phyloP scores from a whole-genome alignment of 2,329 filamentous ascomycete species.

The Zymoseptoria tritici region DNA sequence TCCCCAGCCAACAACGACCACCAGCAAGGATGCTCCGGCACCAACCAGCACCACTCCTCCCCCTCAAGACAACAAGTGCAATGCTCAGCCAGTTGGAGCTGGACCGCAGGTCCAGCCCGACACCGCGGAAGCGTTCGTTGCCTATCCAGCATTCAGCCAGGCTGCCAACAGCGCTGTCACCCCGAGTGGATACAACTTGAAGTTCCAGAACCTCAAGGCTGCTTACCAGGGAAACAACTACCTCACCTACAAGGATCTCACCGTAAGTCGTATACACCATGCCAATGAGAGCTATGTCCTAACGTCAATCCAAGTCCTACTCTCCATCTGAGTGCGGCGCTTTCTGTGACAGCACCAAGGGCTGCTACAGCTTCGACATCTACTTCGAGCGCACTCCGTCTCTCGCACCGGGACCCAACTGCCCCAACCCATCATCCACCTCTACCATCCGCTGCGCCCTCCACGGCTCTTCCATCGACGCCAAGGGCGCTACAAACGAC shows the following conservation, averaged over 20 bases:
- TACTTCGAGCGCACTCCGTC: conserved; percentile 31
- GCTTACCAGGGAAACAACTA: conserved; percentile 6
- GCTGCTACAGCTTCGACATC: conserved; percentile 31
- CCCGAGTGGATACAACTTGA: conserved; percentile 5
- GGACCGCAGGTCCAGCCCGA: conserved; percentile 6
- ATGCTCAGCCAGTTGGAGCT: not conserved
- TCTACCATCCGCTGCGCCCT: conserved; percentile 36
- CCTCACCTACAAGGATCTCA: conserved; percentile 21
- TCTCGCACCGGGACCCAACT: conserved; percentile 26
- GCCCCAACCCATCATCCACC: conserved; percentile 32
- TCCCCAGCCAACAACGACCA: not conserved
- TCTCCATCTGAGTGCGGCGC: conserved; percentile 25
- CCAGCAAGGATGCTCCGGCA: not conserved
- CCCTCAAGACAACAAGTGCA: not conserved
- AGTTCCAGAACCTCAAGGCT: conserved; percentile 9
- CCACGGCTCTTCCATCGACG: conserved; percentile 30
- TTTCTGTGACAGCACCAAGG: conserved; percentile 26
- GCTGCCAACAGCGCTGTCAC: conserved; percentile 8
- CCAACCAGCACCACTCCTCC: not conserved
- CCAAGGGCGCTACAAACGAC: conserved; percentile 23
- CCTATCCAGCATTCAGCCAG: conserved; percentile 10
- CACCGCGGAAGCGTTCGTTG: conserved; percentile 5
- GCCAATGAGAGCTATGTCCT: conserved; percentile 23
- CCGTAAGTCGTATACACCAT: conserved; percentile 20
- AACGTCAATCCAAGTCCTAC: conserved; percentile 30